Conservation (phyloP, 495 filamentous ascomycete genomes). For the Neurospora tetrasperma region DNA sequence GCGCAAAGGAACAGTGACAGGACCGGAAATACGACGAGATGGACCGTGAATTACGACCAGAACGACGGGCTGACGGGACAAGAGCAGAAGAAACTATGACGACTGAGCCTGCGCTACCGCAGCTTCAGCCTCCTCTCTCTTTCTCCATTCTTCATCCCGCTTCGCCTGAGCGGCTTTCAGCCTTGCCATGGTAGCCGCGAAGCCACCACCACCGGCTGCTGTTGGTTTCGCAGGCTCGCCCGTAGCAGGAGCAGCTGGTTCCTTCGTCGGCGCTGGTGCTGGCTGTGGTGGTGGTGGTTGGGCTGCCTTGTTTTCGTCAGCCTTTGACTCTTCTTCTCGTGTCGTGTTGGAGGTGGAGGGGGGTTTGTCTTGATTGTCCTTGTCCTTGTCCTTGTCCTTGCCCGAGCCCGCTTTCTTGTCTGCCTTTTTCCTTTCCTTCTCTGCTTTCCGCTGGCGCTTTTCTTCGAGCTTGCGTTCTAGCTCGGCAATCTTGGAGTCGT, state of each 20-base stretch:
- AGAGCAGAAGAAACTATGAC: neutral
- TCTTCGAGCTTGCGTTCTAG: conserved; percentile 26
- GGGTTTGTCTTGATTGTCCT: conserved; percentile 4
- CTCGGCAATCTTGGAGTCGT: conserved; percentile 32
- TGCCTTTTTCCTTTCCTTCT: conserved; percentile 24
- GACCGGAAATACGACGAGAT: neutral
- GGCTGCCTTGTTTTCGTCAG: conserved; percentile 20
- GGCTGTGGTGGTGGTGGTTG: neutral
- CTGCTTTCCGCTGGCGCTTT: conserved; percentile 20
- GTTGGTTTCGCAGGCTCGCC: conserved; percentile 2
- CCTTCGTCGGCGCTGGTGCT: neutral
- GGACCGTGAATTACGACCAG: neutral
- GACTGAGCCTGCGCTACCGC: conserved; percentile 7
- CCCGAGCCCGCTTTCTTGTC: conserved; percentile 16
- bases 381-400: conserved; percentile 19
- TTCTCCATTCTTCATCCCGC: conserved; percentile 19
- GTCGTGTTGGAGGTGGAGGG: conserved; percentile 4
- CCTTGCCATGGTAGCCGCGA: conserved; percentile 31
- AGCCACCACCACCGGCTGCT: conserved; percentile 7
- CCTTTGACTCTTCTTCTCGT: conserved; percentile 14
- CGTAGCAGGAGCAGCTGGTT: neutral
- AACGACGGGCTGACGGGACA: neutral
- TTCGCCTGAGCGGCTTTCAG: conserved; percentile 32
- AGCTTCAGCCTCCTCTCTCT: conserved; percentile 14
- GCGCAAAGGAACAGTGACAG: neutral